A percentile compares a stretch with the other conserved stretches of the same genome.
Conservation (phyloP, 2,329 filamentous ascomycete species). For the Aspergillus calidoustus region DNA sequence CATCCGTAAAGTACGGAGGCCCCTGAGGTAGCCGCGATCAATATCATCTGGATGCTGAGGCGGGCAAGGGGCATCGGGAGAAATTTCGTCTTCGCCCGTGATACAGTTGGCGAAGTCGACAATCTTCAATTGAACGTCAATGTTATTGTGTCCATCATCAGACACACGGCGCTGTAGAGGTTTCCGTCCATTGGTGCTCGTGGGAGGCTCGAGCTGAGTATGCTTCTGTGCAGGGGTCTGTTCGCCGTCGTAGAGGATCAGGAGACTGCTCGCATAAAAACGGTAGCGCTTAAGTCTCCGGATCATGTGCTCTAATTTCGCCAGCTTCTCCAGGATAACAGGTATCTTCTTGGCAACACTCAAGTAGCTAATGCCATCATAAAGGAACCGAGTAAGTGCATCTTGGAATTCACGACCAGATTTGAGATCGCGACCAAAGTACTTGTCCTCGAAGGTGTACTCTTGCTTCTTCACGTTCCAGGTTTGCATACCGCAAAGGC, state of each 20-base stretch:
- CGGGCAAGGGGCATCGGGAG: conserved; percentile 69
- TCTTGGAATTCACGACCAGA: conserved; percentile 87
- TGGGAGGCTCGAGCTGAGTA: conserved; percentile 26
- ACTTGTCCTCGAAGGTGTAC: conserved; percentile 98
- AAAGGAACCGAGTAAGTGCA: conserved; percentile 86
- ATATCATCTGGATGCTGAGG: conserved; percentile 79
- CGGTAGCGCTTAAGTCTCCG: conserved; percentile 80
- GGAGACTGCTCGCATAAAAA: conserved; percentile 91
- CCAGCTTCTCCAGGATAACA: conserved; percentile 80
- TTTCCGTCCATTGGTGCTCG: conserved; percentile 38
- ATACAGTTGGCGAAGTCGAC: conserved; percentile 98
- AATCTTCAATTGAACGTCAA: conserved; percentile 79
- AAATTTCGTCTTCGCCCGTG: conserved; percentile 74
- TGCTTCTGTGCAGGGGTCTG: conserved; percentile 31
- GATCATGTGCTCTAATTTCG: conserved; percentile 81
- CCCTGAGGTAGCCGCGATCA: conserved; percentile 87
- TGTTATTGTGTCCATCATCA: conserved; percentile 43
- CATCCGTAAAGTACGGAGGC: conserved; percentile 74
- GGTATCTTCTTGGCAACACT: conserved; percentile 88
- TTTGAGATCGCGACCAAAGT: conserved; percentile 87
- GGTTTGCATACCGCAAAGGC: conserved; percentile 93
- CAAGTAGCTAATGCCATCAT: conserved; percentile 79
- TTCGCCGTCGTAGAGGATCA: conserved; percentile 95
- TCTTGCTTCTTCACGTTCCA: conserved; percentile 85
- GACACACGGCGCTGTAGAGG: conserved; percentile 35